Conservation (phyloP, 164 flowering plant species). For the Stephania yunnanensis region DNA sequence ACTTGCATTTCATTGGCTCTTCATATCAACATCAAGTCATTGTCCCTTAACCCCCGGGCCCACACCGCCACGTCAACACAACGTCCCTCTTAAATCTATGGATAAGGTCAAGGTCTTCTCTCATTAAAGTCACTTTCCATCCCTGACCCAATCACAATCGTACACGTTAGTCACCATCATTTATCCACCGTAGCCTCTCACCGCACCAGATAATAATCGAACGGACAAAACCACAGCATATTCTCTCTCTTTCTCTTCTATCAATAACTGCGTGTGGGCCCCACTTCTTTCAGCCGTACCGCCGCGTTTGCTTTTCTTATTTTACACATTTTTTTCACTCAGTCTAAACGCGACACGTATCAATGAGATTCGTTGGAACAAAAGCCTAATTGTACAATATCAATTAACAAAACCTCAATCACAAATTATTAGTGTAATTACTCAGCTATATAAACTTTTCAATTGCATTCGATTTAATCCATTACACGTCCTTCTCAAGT, state of each 20-base stretch:
- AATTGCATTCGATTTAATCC: too few species aligned
- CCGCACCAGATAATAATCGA: background rate
- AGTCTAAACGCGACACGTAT: background rate
- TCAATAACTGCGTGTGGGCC: background rate
- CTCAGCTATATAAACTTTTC: background rate
- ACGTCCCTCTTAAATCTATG: background rate
- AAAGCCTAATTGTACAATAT: too few species aligned
- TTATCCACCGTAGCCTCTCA: background rate
- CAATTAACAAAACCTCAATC: too few species aligned
- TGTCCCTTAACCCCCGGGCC: background rate
- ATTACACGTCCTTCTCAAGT: background rate
- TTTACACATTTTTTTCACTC: too few species aligned
- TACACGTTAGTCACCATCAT: background rate
- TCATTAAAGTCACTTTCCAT: background rate
- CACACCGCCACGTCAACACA: background rate
- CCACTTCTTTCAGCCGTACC: background rate
- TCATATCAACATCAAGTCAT: slow-evolving; percentile 1
- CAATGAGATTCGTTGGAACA: too few species aligned
- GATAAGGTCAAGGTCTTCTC: background rate
- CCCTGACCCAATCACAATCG: background rate
- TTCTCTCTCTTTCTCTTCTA: background rate
- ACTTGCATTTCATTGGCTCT: background rate
- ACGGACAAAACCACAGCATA: background rate
- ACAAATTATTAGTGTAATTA: too few species aligned
- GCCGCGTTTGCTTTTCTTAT: background rate